phyloP scores from a whole-genome alignment of 768 basidiomycete genomes.

The Russula brevipes region DNA sequence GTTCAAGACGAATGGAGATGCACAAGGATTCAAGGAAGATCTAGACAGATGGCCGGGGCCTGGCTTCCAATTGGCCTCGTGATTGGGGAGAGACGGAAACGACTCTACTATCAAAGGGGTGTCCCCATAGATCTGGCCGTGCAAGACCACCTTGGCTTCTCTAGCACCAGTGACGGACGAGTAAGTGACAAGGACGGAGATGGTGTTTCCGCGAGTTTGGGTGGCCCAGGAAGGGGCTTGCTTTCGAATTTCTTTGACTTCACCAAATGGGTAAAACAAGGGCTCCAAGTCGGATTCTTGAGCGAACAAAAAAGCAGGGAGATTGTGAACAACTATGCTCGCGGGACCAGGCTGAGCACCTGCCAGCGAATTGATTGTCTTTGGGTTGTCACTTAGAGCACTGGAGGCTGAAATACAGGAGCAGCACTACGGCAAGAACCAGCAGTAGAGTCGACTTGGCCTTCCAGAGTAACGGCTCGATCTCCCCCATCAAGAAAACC shows the following conservation, averaged over 20 bases:
- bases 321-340: conserved; percentile 54
- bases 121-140: conserved; percentile 58
- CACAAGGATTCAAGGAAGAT: conserved; percentile 33
- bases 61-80: conserved; percentile 8
- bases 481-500: conserved; percentile 82
- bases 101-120: conserved; percentile 39
- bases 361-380: conserved; percentile 3
- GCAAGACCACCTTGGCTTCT: conserved; percentile 59
- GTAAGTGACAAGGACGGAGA: conserved; percentile 64
- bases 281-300: conserved; percentile 63
- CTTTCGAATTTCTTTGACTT: conserved; percentile 56
- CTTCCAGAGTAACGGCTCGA: conserved; percentile 57
- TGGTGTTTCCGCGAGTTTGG: conserved; percentile 36
- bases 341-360: conserved; percentile 14
- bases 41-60: conserved; percentile 26
- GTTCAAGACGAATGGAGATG: conserved; percentile 31
- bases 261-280: conserved; percentile 68
- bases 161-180: conserved; percentile 47
- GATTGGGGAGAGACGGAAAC: conserved; percentile 25
- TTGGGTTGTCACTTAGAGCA: conserved; percentile 17
- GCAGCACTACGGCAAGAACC: conserved; percentile 29
- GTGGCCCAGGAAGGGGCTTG: conserved; percentile 34
- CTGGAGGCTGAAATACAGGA: conserved; percentile 25
- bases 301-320: conserved; percentile 64
- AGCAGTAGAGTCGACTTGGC: conserved; percentile 36